Base-by-base conservation (phyloP, 2,329 filamentous ascomycete species). In the Pyrenophora teres region DNA sequence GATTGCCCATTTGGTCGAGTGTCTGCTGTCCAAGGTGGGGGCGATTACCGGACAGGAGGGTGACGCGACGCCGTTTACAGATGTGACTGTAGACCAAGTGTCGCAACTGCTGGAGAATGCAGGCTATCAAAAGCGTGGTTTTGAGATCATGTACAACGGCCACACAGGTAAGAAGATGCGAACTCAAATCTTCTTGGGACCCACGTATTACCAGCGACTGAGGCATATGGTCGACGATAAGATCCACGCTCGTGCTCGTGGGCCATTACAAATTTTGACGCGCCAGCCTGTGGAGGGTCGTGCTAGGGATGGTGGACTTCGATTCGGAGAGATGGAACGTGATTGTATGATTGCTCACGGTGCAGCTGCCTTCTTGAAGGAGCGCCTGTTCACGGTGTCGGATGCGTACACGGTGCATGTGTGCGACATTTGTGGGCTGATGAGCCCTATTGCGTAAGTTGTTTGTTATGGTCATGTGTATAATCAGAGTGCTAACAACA, bases 301-400 rank as follows among this genome's bases (percentile, higher is more conserved):
- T 85, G 94, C 94, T 3, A 83, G 95, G 77, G 95, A 99, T 73
- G 94, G 94, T 83, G 94, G 94, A 81, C 83, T 99, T 38, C 93
- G 95, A 73, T 99, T 99, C 85, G 94, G 94, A 87, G 94, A 99
- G 82, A 99, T 99, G 94, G 95, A 99, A 78, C 93, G 95, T 80
- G 95, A 99, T 85, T 99, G 94, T 75, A 99, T 99, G 94, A 99
- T 99, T 80, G 92, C 95, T n/a, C 95, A 99, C 74, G 94, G 94
- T 72, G 94, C 95, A 3, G 93, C 91, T 47, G 88, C 92, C 1
- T 99, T 99, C 83, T 78, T 99, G 71, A 99, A 99, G 79, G 94
- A 99, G 81, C 86, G 94, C 68, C 78, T 99, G 52, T 97, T 99
- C 69, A 93, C 97, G 74, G 94, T 99, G 43, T 96, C 91, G 46